Conservation (phyloP, 2,329 filamentous ascomycete genomes). For the Fusarium longipes region DNA sequence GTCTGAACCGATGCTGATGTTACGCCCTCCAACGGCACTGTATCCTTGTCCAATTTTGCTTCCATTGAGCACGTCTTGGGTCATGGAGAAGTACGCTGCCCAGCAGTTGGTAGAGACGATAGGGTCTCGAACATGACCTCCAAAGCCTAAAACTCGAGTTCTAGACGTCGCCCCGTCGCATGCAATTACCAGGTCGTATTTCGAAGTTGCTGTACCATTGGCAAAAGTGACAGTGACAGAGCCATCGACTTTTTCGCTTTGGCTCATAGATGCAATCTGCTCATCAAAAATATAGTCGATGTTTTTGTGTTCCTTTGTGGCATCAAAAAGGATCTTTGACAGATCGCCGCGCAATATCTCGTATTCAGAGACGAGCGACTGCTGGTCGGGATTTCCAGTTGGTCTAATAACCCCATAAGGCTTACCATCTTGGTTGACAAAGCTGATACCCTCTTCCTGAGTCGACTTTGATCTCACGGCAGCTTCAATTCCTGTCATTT, state of each 20-base stretch:
- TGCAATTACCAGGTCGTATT: conserved; percentile 17
- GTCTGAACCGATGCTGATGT: conserved; percentile 51
- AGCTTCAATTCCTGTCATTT: conserved; percentile 52
- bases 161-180: conserved; percentile 20
- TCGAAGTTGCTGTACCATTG: conserved; percentile 7
- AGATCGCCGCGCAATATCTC: conserved; percentile 21
- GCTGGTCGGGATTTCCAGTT: conserved; percentile 17
- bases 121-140: conserved; percentile 3
- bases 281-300: conserved; percentile 19
- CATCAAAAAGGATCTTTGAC: conserved; percentile 11
- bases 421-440: conserved; percentile 5
- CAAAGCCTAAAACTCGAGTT: conserved; percentile 11
- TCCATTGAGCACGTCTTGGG: conserved; percentile 53
- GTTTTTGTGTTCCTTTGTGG: conserved; percentile 15
- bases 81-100: conserved; percentile 57
- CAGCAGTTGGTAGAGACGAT: conserved; percentile 49
- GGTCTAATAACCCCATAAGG: conserved; percentile 11
- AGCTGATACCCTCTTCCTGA: conserved; percentile 21
- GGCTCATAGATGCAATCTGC: conserved; percentile 12
- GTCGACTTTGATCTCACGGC: conserved; percentile 8
- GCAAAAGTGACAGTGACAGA: conserved; percentile 13
- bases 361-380: conserved; percentile 22
- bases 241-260: not conserved
- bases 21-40: conserved; percentile 54
- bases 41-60: conserved; percentile 52